These are phyloP conservation scores for Ramaria rubella DNA, from an alignment of 768 basidiomycete species.

Conservation along the genomic window DNA sequence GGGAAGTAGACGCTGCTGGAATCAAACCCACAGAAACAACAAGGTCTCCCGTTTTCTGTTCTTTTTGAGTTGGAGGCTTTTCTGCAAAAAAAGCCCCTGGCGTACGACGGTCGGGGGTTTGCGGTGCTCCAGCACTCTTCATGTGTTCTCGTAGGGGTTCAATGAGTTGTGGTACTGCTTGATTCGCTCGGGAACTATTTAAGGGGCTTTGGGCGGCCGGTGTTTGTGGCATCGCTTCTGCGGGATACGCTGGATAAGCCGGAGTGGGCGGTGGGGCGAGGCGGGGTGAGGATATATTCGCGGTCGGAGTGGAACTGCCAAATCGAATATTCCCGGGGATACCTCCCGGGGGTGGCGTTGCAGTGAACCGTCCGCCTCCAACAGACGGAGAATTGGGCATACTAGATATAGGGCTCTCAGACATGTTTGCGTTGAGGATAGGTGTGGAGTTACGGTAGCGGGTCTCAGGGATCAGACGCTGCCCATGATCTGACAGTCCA, in stretches of 20 bases:
- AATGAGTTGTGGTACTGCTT: constrained; percentile 47
- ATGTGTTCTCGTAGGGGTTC: constrained; percentile 57
- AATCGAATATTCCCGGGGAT: constrained; percentile 3
- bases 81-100: constrained; percentile 37
- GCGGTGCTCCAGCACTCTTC: constrained; percentile 29
- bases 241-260: constrained; percentile 65
- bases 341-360: neutral
- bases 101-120: constrained; percentile 52
- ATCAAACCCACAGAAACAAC: constrained; percentile 61
- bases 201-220: constrained; percentile 54
- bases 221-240: constrained; percentile 39
- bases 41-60: constrained; percentile 35
- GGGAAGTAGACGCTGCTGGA: constrained; percentile 13
- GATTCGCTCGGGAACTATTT: constrained; percentile 35
- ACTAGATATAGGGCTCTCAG: neutral
- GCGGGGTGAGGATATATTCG: constrained; percentile 2
- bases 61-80: constrained; percentile 24
- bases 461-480: constrained; percentile 1
- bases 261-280: constrained; percentile 47
- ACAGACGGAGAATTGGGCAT: neutral
- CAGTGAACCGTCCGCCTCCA: neutral
- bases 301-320: neutral
- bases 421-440: constrained; percentile 20
- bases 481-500: constrained; percentile 25
- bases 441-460: constrained; percentile 24